Percentiles rank a stretch among this genome's conserved stretches.
These are phyloP conservation scores for Leccinellum luteum DNA, from an alignment of 768 basidiomycete species.

Conservation along the genomic window DNA sequence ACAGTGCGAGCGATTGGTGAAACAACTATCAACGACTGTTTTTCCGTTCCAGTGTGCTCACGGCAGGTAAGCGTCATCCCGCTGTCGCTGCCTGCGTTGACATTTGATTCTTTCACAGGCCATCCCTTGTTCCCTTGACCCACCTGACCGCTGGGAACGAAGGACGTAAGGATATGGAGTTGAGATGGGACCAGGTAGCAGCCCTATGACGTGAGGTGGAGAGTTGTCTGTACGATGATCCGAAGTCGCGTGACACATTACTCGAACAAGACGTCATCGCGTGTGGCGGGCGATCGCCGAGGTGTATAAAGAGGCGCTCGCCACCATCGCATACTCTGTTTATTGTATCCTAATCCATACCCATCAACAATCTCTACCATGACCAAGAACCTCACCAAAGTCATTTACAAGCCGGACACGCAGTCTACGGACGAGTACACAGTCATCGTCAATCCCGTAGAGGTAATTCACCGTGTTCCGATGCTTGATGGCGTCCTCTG, in stretches of 20 bases:
- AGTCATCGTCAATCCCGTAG: constrained; percentile 60
- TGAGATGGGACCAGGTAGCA: constrained; percentile 28
- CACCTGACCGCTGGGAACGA: constrained; percentile 22
- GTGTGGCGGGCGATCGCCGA: constrained; percentile 21
- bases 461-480: constrained; percentile 43
- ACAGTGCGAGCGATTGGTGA: constrained; percentile 71
- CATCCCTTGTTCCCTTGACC: constrained; percentile 53
- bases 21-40: constrained; percentile 62
- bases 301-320: constrained; percentile 24
- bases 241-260: constrained; percentile 30
- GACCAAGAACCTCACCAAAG: constrained; percentile 55
- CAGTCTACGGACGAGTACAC: constrained; percentile 72
- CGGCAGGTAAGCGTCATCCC: constrained; percentile 57
- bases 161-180: constrained; percentile 3
- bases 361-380: constrained; percentile 25
- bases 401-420: constrained; percentile 77
- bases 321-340: not conserved
- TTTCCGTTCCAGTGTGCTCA: constrained; percentile 98
- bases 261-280: constrained; percentile 20
- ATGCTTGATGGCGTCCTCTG: constrained; percentile 4
- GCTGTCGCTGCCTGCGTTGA: not conserved
- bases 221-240: constrained; percentile 1
- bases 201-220: constrained; percentile 12
- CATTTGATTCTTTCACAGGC: constrained; percentile 32
- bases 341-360: constrained; percentile 16